These are phyloP conservation scores for Debaryomycetaceae sp. DNA, from an alignment of 1,139 yeast species.

Conservation along the genomic window DNA sequence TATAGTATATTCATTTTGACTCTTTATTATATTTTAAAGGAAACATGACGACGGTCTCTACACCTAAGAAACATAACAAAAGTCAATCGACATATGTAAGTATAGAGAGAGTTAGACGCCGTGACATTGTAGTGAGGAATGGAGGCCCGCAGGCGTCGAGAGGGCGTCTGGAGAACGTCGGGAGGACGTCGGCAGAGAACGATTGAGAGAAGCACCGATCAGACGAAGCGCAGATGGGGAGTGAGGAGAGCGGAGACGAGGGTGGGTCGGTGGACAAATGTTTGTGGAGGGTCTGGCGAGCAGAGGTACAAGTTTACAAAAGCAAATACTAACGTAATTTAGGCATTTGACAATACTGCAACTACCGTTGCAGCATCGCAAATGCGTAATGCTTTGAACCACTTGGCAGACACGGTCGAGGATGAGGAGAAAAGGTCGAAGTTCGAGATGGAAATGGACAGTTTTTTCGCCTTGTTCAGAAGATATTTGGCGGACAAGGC, in stretches of 20 bases:
- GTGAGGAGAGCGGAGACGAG: neutral
- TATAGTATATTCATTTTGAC: neutral
- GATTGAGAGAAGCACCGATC: neutral
- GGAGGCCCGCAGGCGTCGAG: neutral
- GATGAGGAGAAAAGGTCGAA: slow-evolving; percentile 53
- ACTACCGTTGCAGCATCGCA: slow-evolving; percentile 96
- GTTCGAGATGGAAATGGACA: slow-evolving; percentile 92
- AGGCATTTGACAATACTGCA: slow-evolving; percentile 94
- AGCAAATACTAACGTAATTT: slow-evolving; percentile 11
- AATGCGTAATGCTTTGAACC: slow-evolving; percentile 94
- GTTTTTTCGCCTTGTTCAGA: slow-evolving; percentile 89
- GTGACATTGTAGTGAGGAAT: neutral
- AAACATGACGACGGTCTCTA: slow-evolving; percentile 1
- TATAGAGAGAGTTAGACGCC: slow-evolving; percentile 8
- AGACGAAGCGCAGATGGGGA: neutral
- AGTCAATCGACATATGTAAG: slow-evolving; percentile 67
- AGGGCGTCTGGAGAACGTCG: neutral
- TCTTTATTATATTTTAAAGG: neutral
- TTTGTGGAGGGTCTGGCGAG: too few relatives aligned
- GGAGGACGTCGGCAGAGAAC: neutral
- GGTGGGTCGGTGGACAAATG: too few relatives aligned
- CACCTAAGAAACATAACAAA: slow-evolving; percentile 64
- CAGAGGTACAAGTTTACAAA: neutral
- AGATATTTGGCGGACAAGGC: slow-evolving; percentile 90
- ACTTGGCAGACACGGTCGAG: slow-evolving; percentile 74